These are phyloP conservation scores for Cystobasidium onofrii DNA, from an alignment of 768 basidiomycete species.

Conservation along the genomic window DNA sequence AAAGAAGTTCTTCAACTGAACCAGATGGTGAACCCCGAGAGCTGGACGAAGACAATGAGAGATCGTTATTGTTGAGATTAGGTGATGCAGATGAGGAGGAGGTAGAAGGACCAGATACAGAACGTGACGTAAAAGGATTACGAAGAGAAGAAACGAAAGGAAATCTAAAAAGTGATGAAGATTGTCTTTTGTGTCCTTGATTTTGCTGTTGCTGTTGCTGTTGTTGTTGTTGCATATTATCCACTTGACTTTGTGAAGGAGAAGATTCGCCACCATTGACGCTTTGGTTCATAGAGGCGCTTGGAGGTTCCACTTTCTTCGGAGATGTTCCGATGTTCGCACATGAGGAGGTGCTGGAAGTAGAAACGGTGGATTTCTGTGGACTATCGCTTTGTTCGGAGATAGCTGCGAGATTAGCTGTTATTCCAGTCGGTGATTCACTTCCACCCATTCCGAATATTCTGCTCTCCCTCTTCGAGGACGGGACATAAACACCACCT, in stretches of 20 bases:
- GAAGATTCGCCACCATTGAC: background rate
- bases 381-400: background rate
- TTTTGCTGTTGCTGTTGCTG: background rate
- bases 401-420: background rate
- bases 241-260: background rate
- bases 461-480: background rate
- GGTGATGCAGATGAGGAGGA: background rate
- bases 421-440: background rate
- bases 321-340: background rate
- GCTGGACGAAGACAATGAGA: background rate
- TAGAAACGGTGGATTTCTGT: background rate
- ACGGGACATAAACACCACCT: background rate
- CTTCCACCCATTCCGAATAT: background rate
- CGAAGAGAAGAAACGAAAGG: conserved; percentile 19
- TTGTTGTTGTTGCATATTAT: background rate
- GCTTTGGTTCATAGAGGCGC: background rate
- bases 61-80: background rate
- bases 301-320: background rate
- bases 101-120: background rate
- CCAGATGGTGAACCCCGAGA: background rate
- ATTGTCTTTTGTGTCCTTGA: conserved; percentile 21
- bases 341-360: background rate
- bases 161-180: conserved; percentile 23
- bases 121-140: conserved; percentile 11
- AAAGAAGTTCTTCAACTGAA: background rate